These are phyloP conservation scores for Huntiella omanensis DNA, from an alignment of 2,329 filamentous ascomycete species.

Conservation along the genomic window DNA sequence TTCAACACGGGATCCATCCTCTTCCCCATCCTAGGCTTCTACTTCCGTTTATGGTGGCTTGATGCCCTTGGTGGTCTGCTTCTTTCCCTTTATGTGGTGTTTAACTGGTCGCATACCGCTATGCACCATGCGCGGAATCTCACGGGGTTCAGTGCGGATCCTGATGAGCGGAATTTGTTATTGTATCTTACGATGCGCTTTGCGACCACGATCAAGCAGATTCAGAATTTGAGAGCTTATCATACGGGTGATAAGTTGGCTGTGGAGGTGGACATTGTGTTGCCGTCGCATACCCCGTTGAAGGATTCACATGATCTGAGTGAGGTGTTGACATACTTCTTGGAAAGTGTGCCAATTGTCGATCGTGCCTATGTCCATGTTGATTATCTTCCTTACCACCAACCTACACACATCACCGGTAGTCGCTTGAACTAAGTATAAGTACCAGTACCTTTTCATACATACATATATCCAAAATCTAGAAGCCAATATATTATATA, in stretches of 20 bases:
- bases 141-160: conserved; percentile 57
- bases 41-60: conserved; percentile 63
- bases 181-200: conserved; percentile 90
- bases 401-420: conserved; percentile 35
- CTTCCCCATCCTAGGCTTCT: conserved; percentile 66
- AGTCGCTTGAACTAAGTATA: conserved; percentile 7
- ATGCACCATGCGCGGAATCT: conserved; percentile 63
- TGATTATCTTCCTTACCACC: conserved; percentile 43
- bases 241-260: conserved; percentile 74
- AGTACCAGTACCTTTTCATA: not conserved
- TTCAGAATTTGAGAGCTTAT: conserved; percentile 70
- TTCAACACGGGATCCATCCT: conserved; percentile 84
- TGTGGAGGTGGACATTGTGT: conserved; percentile 63
- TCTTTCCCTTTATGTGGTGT: conserved; percentile 61
- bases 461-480: not conserved
- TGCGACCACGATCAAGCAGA: conserved; percentile 68
- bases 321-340: conserved; percentile 63
- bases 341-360: conserved; percentile 67
- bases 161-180: conserved; percentile 67
- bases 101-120: conserved; percentile 59
- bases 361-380: conserved; percentile 53
- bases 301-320: conserved; percentile 65
- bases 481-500: not conserved
- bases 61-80: conserved; percentile 62
- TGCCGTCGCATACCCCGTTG: conserved; percentile 56